Evolutionary conservation across 139 green algal genomes (phyloP).

Genomic region (Coelastrella sp.): DNA sequence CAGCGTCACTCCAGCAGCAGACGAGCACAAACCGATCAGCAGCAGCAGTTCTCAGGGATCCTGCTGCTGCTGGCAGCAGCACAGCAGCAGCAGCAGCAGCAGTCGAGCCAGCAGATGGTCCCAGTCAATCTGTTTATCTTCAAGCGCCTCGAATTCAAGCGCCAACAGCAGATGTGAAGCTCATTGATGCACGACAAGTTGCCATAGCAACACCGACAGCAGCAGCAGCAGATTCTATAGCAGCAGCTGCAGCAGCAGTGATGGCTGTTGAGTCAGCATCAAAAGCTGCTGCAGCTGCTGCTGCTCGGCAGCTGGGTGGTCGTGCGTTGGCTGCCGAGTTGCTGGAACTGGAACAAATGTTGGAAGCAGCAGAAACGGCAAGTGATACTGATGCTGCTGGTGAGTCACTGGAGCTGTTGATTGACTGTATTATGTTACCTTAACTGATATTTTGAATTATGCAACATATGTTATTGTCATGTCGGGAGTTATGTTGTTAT

Average conservation of each 20-base stretch:
- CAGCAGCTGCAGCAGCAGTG: neutral
- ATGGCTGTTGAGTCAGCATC: neutral
- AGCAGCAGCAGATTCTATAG: neutral
- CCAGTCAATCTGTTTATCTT: constrained; percentile 25
- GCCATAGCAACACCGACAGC: constrained; percentile 10
- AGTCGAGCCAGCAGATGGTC: constrained; percentile 14
- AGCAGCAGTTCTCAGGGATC: constrained; percentile 27
- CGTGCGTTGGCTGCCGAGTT: constrained; percentile 44
- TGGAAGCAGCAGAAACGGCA: constrained; percentile 36
- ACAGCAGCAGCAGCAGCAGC: constrained; percentile 10
- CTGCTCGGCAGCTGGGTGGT: constrained; percentile 9
- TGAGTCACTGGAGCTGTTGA: neutral
- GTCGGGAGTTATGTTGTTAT: too few relatives aligned
- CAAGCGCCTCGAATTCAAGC: constrained; percentile 26
- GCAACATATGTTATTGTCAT: too few relatives aligned
- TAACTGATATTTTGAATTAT: neutral
- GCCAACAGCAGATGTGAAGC: constrained; percentile 51
- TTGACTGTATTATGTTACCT: too few relatives aligned
- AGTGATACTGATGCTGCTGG: constrained; percentile 18
- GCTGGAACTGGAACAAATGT: constrained; percentile 34
- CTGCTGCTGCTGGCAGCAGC: constrained; percentile 1
- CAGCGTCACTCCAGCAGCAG: constrained; percentile 11
- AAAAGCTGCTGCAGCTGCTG: neutral
- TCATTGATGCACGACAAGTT: constrained; percentile 56
- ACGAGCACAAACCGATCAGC: neutral